phyloP scores from a whole-genome alignment of 2,329 filamentous ascomycete species.

The Ascochyta viciae-villosae region DNA sequence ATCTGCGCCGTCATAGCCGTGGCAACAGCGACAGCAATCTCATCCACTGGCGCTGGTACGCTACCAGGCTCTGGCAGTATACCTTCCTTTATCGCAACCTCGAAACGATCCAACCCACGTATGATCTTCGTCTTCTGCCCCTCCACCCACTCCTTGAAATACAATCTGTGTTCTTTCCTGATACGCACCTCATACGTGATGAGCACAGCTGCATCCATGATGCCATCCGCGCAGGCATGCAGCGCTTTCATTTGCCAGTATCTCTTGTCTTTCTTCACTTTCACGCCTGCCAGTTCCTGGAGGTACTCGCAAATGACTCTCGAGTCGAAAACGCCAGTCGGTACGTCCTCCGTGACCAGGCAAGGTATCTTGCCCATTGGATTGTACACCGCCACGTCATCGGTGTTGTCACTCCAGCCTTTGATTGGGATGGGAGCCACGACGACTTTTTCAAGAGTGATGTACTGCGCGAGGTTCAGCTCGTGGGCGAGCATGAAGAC shows the following conservation, averaged over 20 bases:
- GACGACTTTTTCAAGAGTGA: constrained; percentile 40
- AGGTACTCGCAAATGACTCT: constrained; percentile 41
- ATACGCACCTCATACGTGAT: constrained; percentile 38
- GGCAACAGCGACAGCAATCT: constrained; percentile 34
- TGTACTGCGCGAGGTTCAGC: constrained; percentile 29
- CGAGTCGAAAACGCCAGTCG: constrained; percentile 40
- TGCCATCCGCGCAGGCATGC: constrained; percentile 38
- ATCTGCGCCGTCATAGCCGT: constrained; percentile 20
- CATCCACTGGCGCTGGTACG: constrained; percentile 25
- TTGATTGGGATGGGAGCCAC: constrained; percentile 36
- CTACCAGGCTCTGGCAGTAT: constrained; percentile 18
- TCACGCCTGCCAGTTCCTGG: constrained; percentile 17
- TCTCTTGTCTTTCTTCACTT: constrained; percentile 18
- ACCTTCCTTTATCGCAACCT: constrained; percentile 24
- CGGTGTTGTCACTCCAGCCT: constrained; percentile 43
- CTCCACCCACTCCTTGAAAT: constrained; percentile 38
- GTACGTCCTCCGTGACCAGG: constrained; percentile 32
- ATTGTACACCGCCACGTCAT: constrained; percentile 34
- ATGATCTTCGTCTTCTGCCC: constrained; percentile 39
- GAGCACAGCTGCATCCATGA: constrained; percentile 40
- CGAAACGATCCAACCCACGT: constrained; percentile 34
- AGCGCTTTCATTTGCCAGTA: constrained; percentile 35
- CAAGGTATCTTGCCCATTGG: constrained; percentile 44
- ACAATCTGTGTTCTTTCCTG: constrained; percentile 29
- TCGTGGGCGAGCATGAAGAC: constrained; percentile 41